A percentile compares a stretch with the other conserved stretches of the same genome.
phyloP scores from a whole-genome alignment of 768 basidiomycete species.

The Suillus cothurnatus region DNA sequence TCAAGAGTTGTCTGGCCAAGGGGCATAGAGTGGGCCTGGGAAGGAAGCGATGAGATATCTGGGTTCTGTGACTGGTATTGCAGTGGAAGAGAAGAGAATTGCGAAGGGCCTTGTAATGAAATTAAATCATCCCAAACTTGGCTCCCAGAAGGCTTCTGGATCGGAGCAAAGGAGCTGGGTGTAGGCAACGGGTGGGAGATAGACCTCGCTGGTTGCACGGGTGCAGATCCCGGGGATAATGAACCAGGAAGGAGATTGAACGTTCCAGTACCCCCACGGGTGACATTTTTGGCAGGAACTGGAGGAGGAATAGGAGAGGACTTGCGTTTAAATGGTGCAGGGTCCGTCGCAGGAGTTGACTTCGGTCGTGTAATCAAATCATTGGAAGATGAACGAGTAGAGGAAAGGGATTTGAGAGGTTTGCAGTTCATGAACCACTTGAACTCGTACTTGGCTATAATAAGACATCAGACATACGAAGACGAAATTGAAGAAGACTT shows the following conservation, averaged over 20 bases:
- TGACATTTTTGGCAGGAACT: slow-evolving; percentile 29
- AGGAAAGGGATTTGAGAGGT: slow-evolving; percentile 45
- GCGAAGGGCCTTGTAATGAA: slow-evolving; percentile 44
- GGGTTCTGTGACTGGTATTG: slow-evolving; percentile 31
- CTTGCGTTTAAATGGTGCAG: slow-evolving; percentile 16
- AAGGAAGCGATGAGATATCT: slow-evolving; percentile 11
- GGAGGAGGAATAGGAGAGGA: slow-evolving; percentile 28
- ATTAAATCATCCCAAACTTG: slow-evolving; percentile 63
- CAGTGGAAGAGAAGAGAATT: slow-evolving; percentile 49
- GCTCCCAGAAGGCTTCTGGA: slow-evolving; percentile 25
- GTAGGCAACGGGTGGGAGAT: slow-evolving; percentile 39
- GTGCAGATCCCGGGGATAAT: slow-evolving; percentile 6
- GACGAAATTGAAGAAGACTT: background rate
- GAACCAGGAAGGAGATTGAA: slow-evolving; percentile 16
- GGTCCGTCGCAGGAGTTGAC: slow-evolving; percentile 20
- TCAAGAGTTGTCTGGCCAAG: slow-evolving; percentile 10
- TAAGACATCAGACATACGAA: background rate
- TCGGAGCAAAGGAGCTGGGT: slow-evolving; percentile 13
- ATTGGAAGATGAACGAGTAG: slow-evolving; percentile 42
- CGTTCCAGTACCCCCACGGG: slow-evolving; percentile 16
- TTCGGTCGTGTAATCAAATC: slow-evolving; percentile 19
- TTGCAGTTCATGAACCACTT: slow-evolving; percentile 62
- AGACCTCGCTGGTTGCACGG: slow-evolving; percentile 26
- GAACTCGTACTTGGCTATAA: slow-evolving; percentile 79
- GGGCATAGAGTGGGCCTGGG: slow-evolving; percentile 19